Conservation (phyloP, 2,329 filamentous ascomycete species). For the Septoria linicola region DNA sequence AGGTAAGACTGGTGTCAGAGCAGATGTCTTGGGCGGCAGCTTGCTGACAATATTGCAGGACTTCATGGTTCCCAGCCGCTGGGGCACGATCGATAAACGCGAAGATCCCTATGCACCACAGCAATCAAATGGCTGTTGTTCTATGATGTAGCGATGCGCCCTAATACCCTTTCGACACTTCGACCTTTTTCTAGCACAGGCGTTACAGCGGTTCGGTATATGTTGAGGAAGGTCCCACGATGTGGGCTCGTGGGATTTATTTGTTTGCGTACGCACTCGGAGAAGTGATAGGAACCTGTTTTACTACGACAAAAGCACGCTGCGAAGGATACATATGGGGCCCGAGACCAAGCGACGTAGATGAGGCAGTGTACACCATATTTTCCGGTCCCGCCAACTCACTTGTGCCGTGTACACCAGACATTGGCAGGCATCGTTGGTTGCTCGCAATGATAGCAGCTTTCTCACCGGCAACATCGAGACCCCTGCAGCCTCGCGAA, state of each 20-base stretch:
- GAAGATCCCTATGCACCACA: conserved; percentile 98
- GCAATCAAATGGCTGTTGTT: conserved; percentile 88
- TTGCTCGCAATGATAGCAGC: too few relatives aligned
- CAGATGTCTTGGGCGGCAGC: not conserved
- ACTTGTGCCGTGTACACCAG: too few relatives aligned
- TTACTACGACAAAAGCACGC: conserved; percentile 15
- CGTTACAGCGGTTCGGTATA: conserved; percentile 25
- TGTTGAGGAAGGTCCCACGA: conserved; percentile 11
- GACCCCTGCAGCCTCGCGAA: too few relatives aligned
- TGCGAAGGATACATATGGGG: conserved; percentile 5
- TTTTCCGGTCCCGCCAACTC: conserved; percentile 5
- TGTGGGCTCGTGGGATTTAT: conserved; percentile 1
- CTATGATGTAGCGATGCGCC: conserved; percentile 70
- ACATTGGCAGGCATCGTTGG: too few relatives aligned
- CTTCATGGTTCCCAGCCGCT: conserved; percentile 98
- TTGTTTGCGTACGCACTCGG: conserved; percentile 9
- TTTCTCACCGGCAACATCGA: too few relatives aligned
- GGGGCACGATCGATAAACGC: conserved; percentile 89
- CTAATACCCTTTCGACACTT: conserved; percentile 16
- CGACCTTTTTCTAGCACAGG: conserved; percentile 27
- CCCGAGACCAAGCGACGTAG: conserved; percentile 14
- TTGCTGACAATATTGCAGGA: conserved; percentile 49
- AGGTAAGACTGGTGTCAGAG: conserved; percentile 40
- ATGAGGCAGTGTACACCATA: conserved; percentile 18
- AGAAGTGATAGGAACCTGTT: conserved; percentile 9